Base-by-base conservation (phyloP, 2,329 filamentous ascomycete genomes). In the Pyricularia grisea region DNA sequence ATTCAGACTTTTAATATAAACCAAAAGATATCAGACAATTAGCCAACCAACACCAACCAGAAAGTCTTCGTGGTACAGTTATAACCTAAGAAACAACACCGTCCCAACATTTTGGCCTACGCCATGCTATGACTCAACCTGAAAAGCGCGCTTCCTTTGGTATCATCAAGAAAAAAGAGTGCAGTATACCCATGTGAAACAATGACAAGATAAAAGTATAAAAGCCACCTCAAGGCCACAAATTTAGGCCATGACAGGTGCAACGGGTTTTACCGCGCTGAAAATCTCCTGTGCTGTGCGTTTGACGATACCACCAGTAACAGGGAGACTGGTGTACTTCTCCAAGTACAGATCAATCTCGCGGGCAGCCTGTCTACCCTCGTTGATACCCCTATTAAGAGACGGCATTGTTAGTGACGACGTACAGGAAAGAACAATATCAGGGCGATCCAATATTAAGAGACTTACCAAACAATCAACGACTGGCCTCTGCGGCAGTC, bases 401-500 rank as follows among this genome's bases (percentile, higher is more conserved):
- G 28, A 14, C 9, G 67, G 1, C 36, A 67, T 28, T 72, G 74
- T 83, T 79, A 83, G 80, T 70, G 71, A 67, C 25, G 60, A 25
- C 31, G 69, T 69, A 23, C 68, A 65, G 65, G 23, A 67, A 20
- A 2, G 14, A 3, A 10, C n/a, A 20, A 27, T 61, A 61, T 27
- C 2, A 12, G 10, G 0, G 42, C 5, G 28, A 67, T 12, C 33
- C 0, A 23, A 23, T 61, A 17, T 14, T 63, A 68, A 1, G 14
- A 2, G 70, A 84, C 88, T 86, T 85, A 92, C 93, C 94, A 98
- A 73, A 98, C 94, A 80, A 98, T 97, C 70, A 98, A 84, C 69
- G 93, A 97, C 82, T 98, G 94, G 69, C 94, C 94, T 76, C 94
- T 91, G 71, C 94, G 91, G 80, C 94, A 97, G 81, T 98, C 94